Evolutionary conservation across 352 stramenopile species (phyloP).

Genomic region (Phytophthora idaei): DNA sequence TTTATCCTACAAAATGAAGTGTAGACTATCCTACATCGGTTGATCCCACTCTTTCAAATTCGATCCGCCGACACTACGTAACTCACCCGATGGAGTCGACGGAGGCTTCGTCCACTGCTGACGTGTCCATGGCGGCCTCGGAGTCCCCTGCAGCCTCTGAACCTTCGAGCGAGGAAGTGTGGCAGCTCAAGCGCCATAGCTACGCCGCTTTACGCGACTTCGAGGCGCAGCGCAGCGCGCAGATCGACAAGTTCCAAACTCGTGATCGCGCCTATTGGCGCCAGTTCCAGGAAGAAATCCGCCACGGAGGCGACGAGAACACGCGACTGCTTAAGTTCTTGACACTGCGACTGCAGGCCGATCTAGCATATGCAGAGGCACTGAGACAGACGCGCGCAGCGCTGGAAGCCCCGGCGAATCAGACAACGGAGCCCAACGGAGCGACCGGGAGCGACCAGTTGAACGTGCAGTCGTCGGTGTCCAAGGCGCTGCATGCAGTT

Average conservation of each 20-base stretch:
- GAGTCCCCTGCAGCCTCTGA: background rate
- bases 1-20: background rate
- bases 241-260: conserved; percentile 76
- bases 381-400: conserved; percentile 63
- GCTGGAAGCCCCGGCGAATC: conserved; percentile 45
- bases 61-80: conserved; percentile 11
- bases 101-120: conserved; percentile 11
- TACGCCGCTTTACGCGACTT: conserved; percentile 71
- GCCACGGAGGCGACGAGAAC: conserved; percentile 69
- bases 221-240: conserved; percentile 60
- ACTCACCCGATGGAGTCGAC: conserved; percentile 13
- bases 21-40: background rate
- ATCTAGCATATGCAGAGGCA: conserved; percentile 78
- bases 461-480: conserved; percentile 57
- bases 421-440: conserved; percentile 5
- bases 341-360: conserved; percentile 62
- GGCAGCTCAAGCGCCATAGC: conserved; percentile 64
- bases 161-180: conserved; percentile 34
- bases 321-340: conserved; percentile 73
- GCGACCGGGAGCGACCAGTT: conserved; percentile 14
- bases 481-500: conserved; percentile 63
- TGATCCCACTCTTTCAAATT: conserved; percentile 9
- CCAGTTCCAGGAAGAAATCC: conserved; percentile 79
- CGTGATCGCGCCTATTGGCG: conserved; percentile 78
- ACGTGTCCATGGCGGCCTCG: conserved; percentile 3